Base-by-base conservation (phyloP, 305 asterid species). In the Plantago rigida region DNA sequence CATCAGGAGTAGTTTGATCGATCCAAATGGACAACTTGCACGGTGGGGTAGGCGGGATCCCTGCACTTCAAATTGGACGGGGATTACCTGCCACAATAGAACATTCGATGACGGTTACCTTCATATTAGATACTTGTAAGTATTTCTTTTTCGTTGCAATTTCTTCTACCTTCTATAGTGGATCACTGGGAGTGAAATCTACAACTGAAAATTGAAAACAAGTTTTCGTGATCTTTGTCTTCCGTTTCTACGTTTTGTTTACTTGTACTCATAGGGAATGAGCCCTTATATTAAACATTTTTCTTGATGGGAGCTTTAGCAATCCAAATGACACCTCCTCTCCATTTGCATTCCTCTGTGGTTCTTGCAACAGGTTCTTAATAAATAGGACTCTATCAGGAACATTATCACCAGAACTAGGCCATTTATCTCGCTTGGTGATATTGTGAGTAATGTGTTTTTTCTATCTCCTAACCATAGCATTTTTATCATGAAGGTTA, bases 31-130 rank as follows among this genome's bases (percentile, higher is more conserved):
- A 48, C 63, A 75, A 71, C 99, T 93, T 64, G 75, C 62, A 13
- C 73, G 64, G 47, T 93, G 99, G 99, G 76, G 63, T 12, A 68
- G 64, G 49, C 92, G 93, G 66, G 99, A 93, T 84, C 99, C 99
- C 31, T 93, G 99, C 71, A 71, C 51, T 59, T 84, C 97, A 41
- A 87, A 82, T 56, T 93, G 99, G 99, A 75, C 78, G 0, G 95
- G 95, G 71, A 61, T 89, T 63, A 46, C 71, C 47, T 93, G 99
- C 84, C 66, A 79, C 74, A 83, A 87, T 66, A 54, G 47, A 41
- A 74, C 96, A 15, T 69, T 76, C 49, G 70, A 46, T 13, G 97
- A 93, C 75, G 77, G 73, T 26, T 68, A 76, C 69, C 71, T 85
- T 71, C 99, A 89, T 73, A 85, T 93, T 60, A 65, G 62, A 60